These are phyloP conservation scores for Leccinum broughii DNA, from an alignment of 768 basidiomycete genomes.

Conservation along the genomic window DNA sequence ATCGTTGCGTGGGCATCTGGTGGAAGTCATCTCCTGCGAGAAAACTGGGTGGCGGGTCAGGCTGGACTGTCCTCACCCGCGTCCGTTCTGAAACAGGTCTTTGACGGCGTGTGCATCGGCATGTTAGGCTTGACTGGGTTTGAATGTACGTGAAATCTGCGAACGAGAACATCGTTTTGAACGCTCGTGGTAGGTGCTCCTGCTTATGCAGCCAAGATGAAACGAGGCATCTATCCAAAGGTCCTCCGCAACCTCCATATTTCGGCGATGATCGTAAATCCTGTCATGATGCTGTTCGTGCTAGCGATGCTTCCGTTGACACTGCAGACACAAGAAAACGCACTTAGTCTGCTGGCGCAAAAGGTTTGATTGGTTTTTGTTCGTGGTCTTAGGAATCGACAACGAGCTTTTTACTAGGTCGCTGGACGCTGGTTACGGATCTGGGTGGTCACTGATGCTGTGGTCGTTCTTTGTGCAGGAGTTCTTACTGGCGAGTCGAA, in stretches of 20 bases:
- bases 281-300: conserved; percentile 57
- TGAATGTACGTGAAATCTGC: conserved; percentile 45
- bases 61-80: conserved; percentile 28
- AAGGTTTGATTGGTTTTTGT: conserved; percentile 35
- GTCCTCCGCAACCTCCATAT: conserved; percentile 68
- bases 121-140: conserved; percentile 75
- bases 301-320: conserved; percentile 58
- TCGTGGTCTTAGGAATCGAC: not conserved
- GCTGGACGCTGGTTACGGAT: conserved; percentile 62
- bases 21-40: conserved; percentile 48
- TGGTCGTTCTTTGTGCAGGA: conserved; percentile 71
- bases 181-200: conserved; percentile 47
- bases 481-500: conserved; percentile 57
- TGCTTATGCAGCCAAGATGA: conserved; percentile 63
- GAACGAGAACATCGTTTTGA: not conserved
- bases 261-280: conserved; percentile 57
- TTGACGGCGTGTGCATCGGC: conserved; percentile 66
- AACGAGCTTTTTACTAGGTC: conserved; percentile 35
- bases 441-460: conserved; percentile 65
- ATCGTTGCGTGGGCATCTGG: conserved; percentile 49
- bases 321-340: conserved; percentile 52
- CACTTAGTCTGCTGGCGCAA: conserved; percentile 65
- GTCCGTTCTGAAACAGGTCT: conserved; percentile 48
- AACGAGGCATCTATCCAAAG: conserved; percentile 51
- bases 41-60: conserved; percentile 53